Evolutionary conservation across 169 alveolate genomes (phyloP), one percentile per base, ranked within the genome.

Genomic region (Eimeria zaria): DNA sequence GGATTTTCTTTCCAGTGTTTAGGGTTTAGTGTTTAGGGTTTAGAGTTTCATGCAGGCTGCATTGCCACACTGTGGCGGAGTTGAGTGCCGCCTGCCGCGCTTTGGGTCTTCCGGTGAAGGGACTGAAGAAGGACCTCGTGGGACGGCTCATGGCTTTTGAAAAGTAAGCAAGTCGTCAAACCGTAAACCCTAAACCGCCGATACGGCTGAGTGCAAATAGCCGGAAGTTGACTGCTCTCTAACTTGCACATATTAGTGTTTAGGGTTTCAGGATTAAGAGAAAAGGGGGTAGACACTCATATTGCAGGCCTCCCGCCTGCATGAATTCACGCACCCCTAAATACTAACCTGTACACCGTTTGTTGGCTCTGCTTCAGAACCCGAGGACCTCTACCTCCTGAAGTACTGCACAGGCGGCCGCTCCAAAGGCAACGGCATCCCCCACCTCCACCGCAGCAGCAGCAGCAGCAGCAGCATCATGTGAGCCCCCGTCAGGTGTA

Each of bases 391-490:
- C 87, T 76, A 39, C 87, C 87, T 44, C 87, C 87, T 20, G 87
- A 76, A 48, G 41, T 76, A 8, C 87, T 76, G 39, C 60, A 44
- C 41, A 20, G 87, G 44, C 33, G 87, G 64, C 87, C 87, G 30
- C 22, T 76, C 64, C 90, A 81, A 11, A 48, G 73, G 55, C 90
- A 81, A 33, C 90, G 73, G 20, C 73, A 53, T n/a, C 90, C 73
- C 24, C 74, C 53, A 74, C 90, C 73, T 5, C 90, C 74, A 30
- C 73, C 36, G 64, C 87, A 30, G 73, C 90, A 20, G 44, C 89
- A 81, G 90, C 90, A 81, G 90, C 90, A 81, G 90, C 90, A 53
- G 90, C 67, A 55, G 90, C 90, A 81, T 33, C 73, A 55, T 55
- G 73, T 55, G 90, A 55, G 90, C 90, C 67, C 74, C 71, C 73